phyloP scores from a whole-genome alignment of 2,329 filamentous ascomycete species.

The Ophiostoma sp. region DNA sequence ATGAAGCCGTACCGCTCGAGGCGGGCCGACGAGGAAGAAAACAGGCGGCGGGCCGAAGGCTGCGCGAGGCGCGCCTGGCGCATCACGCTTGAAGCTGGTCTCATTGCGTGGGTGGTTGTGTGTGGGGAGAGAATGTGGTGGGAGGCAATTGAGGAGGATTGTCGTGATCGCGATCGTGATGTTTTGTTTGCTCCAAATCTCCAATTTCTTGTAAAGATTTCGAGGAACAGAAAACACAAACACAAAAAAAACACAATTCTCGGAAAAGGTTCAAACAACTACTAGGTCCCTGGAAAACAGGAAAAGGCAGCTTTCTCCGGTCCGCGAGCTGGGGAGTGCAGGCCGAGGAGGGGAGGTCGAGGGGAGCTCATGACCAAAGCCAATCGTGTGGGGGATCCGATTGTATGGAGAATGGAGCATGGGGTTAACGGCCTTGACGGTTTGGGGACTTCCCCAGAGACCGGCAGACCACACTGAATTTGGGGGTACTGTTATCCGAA shows the following conservation, averaged over 20 bases:
- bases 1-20: constrained; percentile 60
- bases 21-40: constrained; percentile 50
- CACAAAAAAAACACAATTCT: neutral
- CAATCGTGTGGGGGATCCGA: neutral
- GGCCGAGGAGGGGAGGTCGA: constrained; percentile 2
- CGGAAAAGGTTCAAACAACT: neutral
- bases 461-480: neutral
- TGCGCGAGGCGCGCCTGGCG: constrained; percentile 38
- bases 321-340: neutral
- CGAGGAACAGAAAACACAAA: neutral
- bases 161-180: neutral
- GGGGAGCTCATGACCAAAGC: neutral
- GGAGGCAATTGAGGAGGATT: neutral
- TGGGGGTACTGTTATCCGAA: constrained; percentile 24
- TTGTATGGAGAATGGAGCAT: neutral
- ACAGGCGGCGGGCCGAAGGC: constrained; percentile 35
- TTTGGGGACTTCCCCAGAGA: neutral
- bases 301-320: neutral
- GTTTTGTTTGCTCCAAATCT: constrained; percentile 14
- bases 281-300: constrained; percentile 1
- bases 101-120: constrained; percentile 30
- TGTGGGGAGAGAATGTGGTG: neutral
- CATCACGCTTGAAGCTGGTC: constrained; percentile 31
- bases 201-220: constrained; percentile 10
- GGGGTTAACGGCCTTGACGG: neutral